Percentiles rank a stretch among this genome's conserved stretches.
Evolutionary conservation across 192 early-diverging fungal genomes (phyloP).

Genomic region (Phycomyces blakesleeanus): DNA sequence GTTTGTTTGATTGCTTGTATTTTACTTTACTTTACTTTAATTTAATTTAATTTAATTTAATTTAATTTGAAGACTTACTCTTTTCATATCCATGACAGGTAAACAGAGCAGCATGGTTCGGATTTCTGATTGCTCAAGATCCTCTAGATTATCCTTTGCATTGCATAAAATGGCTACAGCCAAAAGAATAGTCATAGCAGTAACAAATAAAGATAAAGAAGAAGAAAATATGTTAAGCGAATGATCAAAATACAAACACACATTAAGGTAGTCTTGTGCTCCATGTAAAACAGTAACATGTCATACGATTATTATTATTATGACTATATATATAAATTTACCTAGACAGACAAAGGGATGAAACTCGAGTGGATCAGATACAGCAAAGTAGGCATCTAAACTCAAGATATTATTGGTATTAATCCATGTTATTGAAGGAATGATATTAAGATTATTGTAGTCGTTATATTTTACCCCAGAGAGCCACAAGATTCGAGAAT

Average conservation of each 20-base stretch:
- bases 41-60: no score
- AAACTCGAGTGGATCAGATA: constrained; percentile 68
- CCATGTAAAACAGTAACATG: no score
- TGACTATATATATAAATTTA: constrained; percentile 28
- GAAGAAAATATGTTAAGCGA: not conserved
- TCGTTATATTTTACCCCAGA: constrained; percentile 82
- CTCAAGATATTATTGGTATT: not conserved
- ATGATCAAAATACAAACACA: no score
- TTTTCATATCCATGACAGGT: constrained; percentile 66
- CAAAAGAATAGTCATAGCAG: no score
- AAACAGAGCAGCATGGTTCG: constrained; percentile 76
- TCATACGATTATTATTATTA: no score
- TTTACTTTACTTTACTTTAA: no score
- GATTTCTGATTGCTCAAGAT: constrained; percentile 89
- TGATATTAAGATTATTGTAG: no score
- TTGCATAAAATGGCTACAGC: constrained; percentile 66
- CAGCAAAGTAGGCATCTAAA: constrained; percentile 80
- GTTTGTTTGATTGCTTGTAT: no score
- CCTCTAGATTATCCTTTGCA: constrained; percentile 78
- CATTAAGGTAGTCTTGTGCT: no score
- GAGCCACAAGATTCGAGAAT: constrained; percentile 68
- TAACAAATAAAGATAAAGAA: no score
- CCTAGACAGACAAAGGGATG: constrained; percentile 84
- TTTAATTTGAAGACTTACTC: constrained; percentile 32
- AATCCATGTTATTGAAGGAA: constrained; percentile 4